Evolutionary conservation across 176 grass and related monocot species (phyloP).

Genomic region (Dendrocalamus sinicus): DNA sequence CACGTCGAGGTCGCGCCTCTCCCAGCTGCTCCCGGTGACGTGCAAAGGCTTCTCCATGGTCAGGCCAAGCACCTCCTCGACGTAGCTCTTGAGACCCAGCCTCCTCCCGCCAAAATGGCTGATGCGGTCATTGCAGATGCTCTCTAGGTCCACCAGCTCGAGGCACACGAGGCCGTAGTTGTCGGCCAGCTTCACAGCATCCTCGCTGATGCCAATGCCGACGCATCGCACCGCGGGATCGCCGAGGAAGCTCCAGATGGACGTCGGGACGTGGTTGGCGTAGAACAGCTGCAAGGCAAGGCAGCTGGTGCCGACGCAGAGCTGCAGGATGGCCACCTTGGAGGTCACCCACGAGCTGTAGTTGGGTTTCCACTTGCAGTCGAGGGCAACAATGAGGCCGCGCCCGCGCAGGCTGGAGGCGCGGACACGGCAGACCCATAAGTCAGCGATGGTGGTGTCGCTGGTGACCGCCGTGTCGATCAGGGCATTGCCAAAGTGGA

Average conservation of each 20-base stretch:
- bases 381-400: constrained; percentile 51
- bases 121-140: constrained; percentile 29
- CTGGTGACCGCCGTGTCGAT: constrained; percentile 53
- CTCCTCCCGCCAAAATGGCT: not conserved
- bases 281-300: constrained; percentile 61
- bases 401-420: not conserved
- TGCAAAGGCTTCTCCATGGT: constrained; percentile 50
- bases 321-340: constrained; percentile 60
- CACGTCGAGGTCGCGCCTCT: constrained; percentile 31
- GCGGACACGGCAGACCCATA: constrained; percentile 40
- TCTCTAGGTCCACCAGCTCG: constrained; percentile 17
- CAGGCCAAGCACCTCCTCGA: constrained; percentile 51
- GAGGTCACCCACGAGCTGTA: not conserved
- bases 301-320: constrained; percentile 57
- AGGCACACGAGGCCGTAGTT: constrained; percentile 52
- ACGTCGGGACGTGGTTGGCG: constrained; percentile 46
- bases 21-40: constrained; percentile 64
- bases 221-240: constrained; percentile 40
- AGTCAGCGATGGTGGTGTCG: constrained; percentile 23
- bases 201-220: constrained; percentile 58
- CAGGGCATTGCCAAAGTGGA: constrained; percentile 28
- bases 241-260: constrained; percentile 49
- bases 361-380: constrained; percentile 56
- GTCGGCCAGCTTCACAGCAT: constrained; percentile 37
- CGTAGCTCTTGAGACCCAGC: constrained; percentile 55